Percentiles rank a stretch among this genome's conserved stretches.
These are phyloP conservation scores for Kingdonia uniflora DNA, from an alignment of 164 flowering plant genomes.

Conservation along the genomic window DNA sequence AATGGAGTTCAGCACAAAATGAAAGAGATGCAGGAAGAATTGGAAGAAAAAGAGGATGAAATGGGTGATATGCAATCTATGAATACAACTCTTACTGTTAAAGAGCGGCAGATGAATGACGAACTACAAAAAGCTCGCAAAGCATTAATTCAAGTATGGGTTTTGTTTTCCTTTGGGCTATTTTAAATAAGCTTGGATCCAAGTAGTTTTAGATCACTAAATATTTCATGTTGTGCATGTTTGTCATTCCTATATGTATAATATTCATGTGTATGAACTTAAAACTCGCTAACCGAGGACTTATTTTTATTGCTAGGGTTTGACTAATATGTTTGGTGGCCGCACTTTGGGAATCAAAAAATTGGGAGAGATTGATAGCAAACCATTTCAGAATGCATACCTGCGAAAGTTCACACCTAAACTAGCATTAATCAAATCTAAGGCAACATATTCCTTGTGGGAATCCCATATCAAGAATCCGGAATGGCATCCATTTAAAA, in stretches of 20 bases:
- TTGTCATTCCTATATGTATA: background rate
- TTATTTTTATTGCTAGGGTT: conserved; percentile 26
- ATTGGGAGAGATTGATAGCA: conserved; percentile 71
- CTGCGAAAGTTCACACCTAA: conserved; percentile 16
- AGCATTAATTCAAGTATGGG: conserved; percentile 38
- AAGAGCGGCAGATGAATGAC: conserved; percentile 44
- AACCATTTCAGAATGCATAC: conserved; percentile 28
- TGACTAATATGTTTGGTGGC: conserved; percentile 33
- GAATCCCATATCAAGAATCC: conserved; percentile 24
- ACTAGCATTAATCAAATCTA: conserved; percentile 17
- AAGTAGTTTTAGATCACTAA: background rate
- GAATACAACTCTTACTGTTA: conserved; percentile 37
- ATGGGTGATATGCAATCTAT: conserved; percentile 26
- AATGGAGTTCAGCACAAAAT: conserved; percentile 30
- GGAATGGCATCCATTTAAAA: conserved; percentile 34
- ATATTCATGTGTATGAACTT: background rate
- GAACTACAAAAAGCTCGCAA: conserved; percentile 63
- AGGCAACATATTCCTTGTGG: conserved; percentile 28
- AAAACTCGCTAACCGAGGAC: background rate
- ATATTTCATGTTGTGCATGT: background rate
- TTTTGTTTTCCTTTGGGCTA: conserved; percentile 1
- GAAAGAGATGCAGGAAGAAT: conserved; percentile 20
- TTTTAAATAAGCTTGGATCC: no score
- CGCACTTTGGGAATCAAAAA: conserved; percentile 46
- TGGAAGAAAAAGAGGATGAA: conserved; percentile 51